Evolutionary conservation across 1,284 basidiomycete genomes (phyloP), one percentile per base, ranked within the genome.

Genomic region (Butyriboletus appendiculatus): DNA sequence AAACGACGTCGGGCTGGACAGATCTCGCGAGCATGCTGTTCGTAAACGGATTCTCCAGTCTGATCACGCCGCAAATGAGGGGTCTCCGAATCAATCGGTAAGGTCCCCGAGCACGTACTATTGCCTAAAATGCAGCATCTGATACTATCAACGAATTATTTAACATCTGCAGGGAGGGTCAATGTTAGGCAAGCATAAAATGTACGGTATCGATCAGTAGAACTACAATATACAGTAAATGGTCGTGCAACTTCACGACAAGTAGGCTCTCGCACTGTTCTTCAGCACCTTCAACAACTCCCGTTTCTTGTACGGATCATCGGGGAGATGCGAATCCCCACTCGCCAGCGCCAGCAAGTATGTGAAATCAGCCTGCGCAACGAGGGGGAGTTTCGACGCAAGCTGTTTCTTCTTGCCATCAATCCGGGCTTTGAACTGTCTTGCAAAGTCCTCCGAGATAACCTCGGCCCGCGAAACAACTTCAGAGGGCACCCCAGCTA

Each of bases 401-500:
- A 76, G 77, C 41, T 77, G 74, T 53, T 78, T 75, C 65, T 82
- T 82, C 64, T 90, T 79, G 38, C 80, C 77, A 55, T 85, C 78
- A 44, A 94, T 75, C 63, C 88, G 86, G 63, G 86, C 84, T 63
- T 89, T 88, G 76, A 95, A 94, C 59, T 92, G 85, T 56, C 82
- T 78, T 8, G 94, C 93, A 72, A 98, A 98, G 65, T 94, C 88
- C 52, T 84, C 82, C 14, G 94, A 96, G 44, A 98, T 85, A 41
- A 84, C 73, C 59, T 95, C 94, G 2, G 95, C 95, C 7, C 95
- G 86, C 53, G 88, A 80, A 37, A 98, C 92, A n/a, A 96, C 87
- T 10, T 81, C 76, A 26, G 80, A 64, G 2, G 93, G 90, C 0
- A 95, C 92, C 2, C 91, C 90, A 6, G 92, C 92, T 33, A 96